Conservation (phyloP, 139 green algal species). For the Chlorella sorokiniana region DNA sequence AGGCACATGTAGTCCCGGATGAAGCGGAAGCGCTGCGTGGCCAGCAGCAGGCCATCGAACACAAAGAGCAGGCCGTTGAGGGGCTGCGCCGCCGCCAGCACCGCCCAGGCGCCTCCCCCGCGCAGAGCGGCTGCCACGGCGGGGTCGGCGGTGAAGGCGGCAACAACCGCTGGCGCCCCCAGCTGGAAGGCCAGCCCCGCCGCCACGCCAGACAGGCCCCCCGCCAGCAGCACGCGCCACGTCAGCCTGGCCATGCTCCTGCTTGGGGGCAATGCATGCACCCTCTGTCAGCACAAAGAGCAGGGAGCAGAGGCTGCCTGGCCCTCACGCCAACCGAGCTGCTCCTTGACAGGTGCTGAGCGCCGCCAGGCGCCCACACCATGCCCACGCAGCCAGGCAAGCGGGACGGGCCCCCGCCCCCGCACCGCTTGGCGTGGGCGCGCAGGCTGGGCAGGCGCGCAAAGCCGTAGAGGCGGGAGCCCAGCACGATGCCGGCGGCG, state of each 20-base stretch:
- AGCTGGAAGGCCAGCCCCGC: slow-evolving; percentile 33
- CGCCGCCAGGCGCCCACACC: too few species aligned
- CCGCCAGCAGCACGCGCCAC: slow-evolving; percentile 51
- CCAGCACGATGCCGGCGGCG: slow-evolving; percentile 70
- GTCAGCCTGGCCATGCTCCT: slow-evolving; percentile 42
- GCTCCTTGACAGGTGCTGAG: too few species aligned
- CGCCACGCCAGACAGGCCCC: slow-evolving; percentile 30
- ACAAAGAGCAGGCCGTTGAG: slow-evolving; percentile 73
- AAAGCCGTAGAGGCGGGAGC: slow-evolving; percentile 40
- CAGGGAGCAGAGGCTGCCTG: too few species aligned
- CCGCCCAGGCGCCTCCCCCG: slow-evolving; percentile 44
- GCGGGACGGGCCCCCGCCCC: too few species aligned
- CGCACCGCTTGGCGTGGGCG: slow-evolving; percentile 1
- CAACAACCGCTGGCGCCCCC: slow-evolving; percentile 30
- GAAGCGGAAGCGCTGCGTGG: slow-evolving; percentile 63
- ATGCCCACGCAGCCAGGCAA: too few species aligned
- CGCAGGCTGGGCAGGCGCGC: background rate
- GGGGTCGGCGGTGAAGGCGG: slow-evolving; percentile 53
- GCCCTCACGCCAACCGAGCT: too few species aligned
- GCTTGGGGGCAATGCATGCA: background rate
- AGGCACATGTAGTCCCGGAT: slow-evolving; percentile 37
- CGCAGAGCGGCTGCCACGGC: slow-evolving; percentile 18
- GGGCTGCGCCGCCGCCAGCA: slow-evolving; percentile 58
- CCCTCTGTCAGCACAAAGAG: too few species aligned
- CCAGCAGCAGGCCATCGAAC: slow-evolving; percentile 67